These are phyloP conservation scores for Panaeolus cyanescens DNA, from an alignment of 768 basidiomycete species.

Conservation along the genomic window DNA sequence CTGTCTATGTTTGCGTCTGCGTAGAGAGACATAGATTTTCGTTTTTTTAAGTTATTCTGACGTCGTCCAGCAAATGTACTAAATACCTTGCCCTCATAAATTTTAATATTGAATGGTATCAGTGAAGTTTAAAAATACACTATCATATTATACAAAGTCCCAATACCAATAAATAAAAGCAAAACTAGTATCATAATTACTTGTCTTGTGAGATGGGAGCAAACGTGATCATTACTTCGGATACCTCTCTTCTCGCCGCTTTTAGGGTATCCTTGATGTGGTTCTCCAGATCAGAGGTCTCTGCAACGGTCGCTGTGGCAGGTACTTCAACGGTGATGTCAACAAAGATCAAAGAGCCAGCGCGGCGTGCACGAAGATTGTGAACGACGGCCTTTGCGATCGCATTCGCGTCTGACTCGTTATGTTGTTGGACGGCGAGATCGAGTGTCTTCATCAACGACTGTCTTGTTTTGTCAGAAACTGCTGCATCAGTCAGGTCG, in stretches of 20 bases:
- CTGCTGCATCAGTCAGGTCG: conserved; percentile 84
- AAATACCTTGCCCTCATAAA: not conserved
- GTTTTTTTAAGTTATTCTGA: not conserved
- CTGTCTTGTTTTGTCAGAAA: conserved; percentile 54
- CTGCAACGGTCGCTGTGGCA: conserved; percentile 52
- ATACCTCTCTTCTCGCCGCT: conserved; percentile 61
- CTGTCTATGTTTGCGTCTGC: conserved; percentile 45
- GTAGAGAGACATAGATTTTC: not conserved
- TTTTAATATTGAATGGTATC: not conserved
- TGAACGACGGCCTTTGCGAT: conserved; percentile 16
- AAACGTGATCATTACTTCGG: conserved; percentile 74
- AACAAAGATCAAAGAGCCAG: conserved; percentile 81
- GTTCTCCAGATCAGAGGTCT: conserved; percentile 61
- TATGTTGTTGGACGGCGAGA: conserved; percentile 33
- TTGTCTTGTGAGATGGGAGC: conserved; percentile 14
- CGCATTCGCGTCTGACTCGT: conserved; percentile 14
- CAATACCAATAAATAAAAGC: not conserved
- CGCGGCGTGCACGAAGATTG: conserved; percentile 70
- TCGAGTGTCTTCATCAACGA: conserved; percentile 58
- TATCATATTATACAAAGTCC: not conserved
- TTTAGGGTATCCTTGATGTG: conserved; percentile 59
- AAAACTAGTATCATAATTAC: conserved; percentile 1
- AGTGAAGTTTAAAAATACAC: conserved; percentile 2
- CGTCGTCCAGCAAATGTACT: not conserved
- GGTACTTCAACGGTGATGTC: conserved; percentile 81